phyloP scores from a whole-genome alignment of 768 basidiomycete species.

The Lyophyllum decastes region DNA sequence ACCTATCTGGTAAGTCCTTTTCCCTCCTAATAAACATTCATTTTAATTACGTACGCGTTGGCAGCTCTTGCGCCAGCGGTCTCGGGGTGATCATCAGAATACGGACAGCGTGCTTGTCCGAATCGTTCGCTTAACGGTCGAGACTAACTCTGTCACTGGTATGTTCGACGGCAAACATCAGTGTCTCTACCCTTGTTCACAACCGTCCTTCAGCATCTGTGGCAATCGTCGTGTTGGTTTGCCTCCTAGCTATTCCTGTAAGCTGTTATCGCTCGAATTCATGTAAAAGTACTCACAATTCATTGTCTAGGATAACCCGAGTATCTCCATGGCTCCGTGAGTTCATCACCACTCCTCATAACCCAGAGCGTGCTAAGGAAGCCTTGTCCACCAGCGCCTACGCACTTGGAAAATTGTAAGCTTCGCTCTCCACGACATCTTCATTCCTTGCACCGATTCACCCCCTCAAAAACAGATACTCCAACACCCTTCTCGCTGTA shows the following conservation, averaged over 20 bases:
- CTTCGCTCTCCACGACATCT: not conserved
- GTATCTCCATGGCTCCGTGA: conserved; percentile 16
- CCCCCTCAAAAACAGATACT: conserved; percentile 2
- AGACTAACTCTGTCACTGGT: conserved; percentile 15
- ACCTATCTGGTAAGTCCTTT: conserved; percentile 6
- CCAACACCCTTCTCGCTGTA: conserved; percentile 14
- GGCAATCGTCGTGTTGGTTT: conserved; percentile 11
- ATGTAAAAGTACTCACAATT: not conserved
- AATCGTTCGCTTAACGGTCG: conserved; percentile 15
- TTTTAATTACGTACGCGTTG: not conserved
- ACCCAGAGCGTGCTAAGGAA: not conserved
- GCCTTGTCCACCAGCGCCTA: conserved; percentile 6
- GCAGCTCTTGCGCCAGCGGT: conserved; percentile 12
- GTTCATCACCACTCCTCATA: not conserved
- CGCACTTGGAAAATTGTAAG: conserved; percentile 15
- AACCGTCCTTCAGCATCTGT: conserved; percentile 1
- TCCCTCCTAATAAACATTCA: no score
- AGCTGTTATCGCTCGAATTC: not conserved
- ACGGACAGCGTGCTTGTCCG: conserved; percentile 9
- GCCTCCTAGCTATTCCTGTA: conserved; percentile 15
- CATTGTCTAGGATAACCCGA: conserved; percentile 8
- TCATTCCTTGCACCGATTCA: not conserved
- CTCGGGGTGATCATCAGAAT: conserved; percentile 3
- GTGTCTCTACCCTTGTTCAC: not conserved
- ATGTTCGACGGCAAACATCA: not conserved